Evolutionary conservation across 108 stramenopile genomes (phyloP).

Genomic region (Skeletonema grethae): DNA sequence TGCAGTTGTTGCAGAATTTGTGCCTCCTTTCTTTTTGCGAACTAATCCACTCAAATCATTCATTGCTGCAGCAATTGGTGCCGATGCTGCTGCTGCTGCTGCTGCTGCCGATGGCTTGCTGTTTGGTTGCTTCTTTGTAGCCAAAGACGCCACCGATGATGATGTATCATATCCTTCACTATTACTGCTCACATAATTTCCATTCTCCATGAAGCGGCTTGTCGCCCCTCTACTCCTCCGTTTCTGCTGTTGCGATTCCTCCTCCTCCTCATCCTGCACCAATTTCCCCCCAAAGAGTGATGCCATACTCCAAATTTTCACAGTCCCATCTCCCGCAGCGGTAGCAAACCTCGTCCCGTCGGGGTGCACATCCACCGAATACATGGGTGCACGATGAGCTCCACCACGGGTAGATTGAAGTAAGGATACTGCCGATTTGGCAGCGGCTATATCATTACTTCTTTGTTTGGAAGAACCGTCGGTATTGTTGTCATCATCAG

Average conservation of each 20-base stretch:
- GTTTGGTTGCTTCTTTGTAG: constrained; percentile 11
- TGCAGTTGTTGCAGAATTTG: background rate
- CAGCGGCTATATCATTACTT: constrained; percentile 25
- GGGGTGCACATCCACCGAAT: constrained; percentile 75
- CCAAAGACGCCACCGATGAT: constrained; percentile 4
- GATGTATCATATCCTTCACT: constrained; percentile 33
- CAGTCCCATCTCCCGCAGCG: constrained; percentile 83
- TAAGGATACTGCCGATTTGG: constrained; percentile 52
- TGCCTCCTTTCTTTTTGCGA: constrained; percentile 66
- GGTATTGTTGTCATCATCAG: constrained; percentile 5
- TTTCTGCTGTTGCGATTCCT: constrained; percentile 9
- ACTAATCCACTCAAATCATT: constrained; percentile 75
- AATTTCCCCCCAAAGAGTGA: constrained; percentile 56
- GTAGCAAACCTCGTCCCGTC: constrained; percentile 76
- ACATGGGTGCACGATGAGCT: constrained; percentile 68
- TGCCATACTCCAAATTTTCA: constrained; percentile 72
- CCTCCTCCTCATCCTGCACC: constrained; percentile 10
- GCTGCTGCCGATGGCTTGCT: constrained; percentile 7
- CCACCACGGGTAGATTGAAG: constrained; percentile 40
- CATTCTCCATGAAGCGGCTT: constrained; percentile 43
- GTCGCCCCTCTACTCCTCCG: constrained; percentile 8
- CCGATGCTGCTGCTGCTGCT: background rate
- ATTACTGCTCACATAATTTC: constrained; percentile 72
- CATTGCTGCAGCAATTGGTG: constrained; percentile 23
- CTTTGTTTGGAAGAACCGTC: background rate